phyloP scores from a whole-genome alignment of 1,139 yeast species.

The Pneumocystis jirovecii region DNA sequence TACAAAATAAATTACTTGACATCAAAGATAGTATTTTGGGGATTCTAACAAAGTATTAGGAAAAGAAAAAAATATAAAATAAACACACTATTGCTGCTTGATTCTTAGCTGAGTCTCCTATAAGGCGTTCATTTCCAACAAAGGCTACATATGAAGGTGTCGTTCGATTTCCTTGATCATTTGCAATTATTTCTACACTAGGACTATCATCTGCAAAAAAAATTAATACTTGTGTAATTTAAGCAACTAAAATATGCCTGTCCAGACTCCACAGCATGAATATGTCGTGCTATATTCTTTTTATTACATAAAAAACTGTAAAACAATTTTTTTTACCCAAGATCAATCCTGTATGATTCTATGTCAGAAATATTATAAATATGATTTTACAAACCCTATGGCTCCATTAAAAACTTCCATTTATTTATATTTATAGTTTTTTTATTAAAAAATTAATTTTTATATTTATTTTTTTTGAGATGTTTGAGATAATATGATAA shows the following conservation, averaged over 20 bases:
- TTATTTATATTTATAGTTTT: neutral
- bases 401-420: neutral
- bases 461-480: neutral
- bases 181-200: constrained; percentile 70
- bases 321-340: neutral
- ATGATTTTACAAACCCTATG: neutral
- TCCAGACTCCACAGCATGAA: constrained; percentile 33
- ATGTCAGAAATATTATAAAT: neutral
- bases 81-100: constrained; percentile 66
- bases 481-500: neutral
- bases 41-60: constrained; percentile 34
- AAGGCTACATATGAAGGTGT: constrained; percentile 97
- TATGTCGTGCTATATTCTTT: constrained; percentile 69
- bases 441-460: neutral
- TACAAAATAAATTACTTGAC: constrained; percentile 36
- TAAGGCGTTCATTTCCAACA: constrained; percentile 93
- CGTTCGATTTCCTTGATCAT: constrained; percentile 98
- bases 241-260: neutral
- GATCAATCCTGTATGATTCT: neutral
- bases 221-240: neutral
- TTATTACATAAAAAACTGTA: neutral
- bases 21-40: constrained; percentile 89
- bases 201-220: constrained; percentile 48
- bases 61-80: neutral
- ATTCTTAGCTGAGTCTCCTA: constrained; percentile 98